phyloP scores from a whole-genome alignment of 2,329 filamentous ascomycete species.

The Rasamsonia emersonii region DNA sequence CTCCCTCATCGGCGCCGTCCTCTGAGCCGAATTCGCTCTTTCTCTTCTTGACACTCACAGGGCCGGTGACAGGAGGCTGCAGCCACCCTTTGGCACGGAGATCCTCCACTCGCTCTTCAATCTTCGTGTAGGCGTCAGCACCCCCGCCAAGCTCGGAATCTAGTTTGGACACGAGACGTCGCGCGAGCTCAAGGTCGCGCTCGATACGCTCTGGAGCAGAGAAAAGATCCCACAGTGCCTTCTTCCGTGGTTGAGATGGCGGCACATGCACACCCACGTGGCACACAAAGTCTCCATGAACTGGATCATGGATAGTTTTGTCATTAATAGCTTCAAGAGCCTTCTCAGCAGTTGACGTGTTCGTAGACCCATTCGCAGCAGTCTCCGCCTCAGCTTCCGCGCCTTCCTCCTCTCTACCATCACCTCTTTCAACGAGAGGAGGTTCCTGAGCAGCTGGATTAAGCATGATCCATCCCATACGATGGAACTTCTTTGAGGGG shows the following conservation, averaged over 20 bases:
- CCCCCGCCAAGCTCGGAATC: conserved; percentile 73
- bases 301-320: conserved; percentile 92
- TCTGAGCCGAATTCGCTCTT: conserved; percentile 40
- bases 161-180: conserved; percentile 72
- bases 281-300: conserved; percentile 90
- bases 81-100: conserved; percentile 68
- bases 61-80: conserved; percentile 49
- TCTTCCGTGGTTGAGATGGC: conserved; percentile 76
- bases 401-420: conserved; percentile 60
- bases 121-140: conserved; percentile 67
- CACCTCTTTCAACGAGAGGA: conserved; percentile 59
- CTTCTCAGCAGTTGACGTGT: conserved; percentile 60
- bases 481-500: conserved; percentile 90
- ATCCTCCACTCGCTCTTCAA: conserved; percentile 80
- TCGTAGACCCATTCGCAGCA: conserved; percentile 22
- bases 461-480: conserved; percentile 97
- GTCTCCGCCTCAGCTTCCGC: conserved; percentile 41
- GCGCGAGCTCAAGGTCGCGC: conserved; percentile 76
- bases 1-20: conserved; percentile 40
- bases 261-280: conserved; percentile 95
- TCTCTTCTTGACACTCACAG: conserved; percentile 45
- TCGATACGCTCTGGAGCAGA: conserved; percentile 89
- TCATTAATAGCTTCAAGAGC: conserved; percentile 92
- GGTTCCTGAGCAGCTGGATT: conserved; percentile 65
- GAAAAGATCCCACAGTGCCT: conserved; percentile 93